These are phyloP conservation scores for Suhomyces sp. DNA, from an alignment of 805 yeast species.

Conservation along the genomic window DNA sequence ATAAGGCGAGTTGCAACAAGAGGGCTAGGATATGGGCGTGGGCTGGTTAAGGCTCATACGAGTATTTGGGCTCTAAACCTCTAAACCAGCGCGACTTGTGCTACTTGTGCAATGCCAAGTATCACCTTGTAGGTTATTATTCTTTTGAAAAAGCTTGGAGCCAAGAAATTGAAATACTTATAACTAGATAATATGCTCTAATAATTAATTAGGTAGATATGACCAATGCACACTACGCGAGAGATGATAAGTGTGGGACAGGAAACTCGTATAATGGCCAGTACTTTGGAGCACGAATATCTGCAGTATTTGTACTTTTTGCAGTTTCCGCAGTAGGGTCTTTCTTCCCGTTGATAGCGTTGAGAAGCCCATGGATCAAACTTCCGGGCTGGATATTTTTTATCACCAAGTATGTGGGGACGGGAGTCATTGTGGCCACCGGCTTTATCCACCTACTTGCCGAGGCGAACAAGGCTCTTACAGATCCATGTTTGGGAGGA, in stretches of 20 bases:
- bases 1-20: too few species aligned
- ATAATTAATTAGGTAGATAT: not conserved
- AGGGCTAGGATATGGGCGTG: too few species aligned
- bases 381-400: conserved; percentile 28
- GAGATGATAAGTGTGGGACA: conserved; percentile 7
- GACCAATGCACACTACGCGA: not conserved
- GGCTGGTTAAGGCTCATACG: too few species aligned
- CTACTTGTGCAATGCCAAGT: not conserved
- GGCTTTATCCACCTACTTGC: conserved; percentile 35
- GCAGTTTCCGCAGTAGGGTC: conserved; percentile 28
- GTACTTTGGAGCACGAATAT: conserved; percentile 22
- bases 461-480: conserved; percentile 24
- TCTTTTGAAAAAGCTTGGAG: not conserved
- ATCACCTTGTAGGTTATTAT: not conserved
- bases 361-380: conserved; percentile 15
- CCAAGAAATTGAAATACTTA: not conserved
- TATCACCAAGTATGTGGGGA: conserved; percentile 28
- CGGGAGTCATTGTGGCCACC: conserved; percentile 36
- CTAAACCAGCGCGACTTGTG: not conserved
- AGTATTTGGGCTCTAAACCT: not conserved
- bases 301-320: conserved; percentile 31
- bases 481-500: conserved; percentile 25
- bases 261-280: conserved; percentile 22
- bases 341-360: conserved; percentile 28
- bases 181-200: not conserved